Percentiles rank a stretch among this genome's conserved stretches.
Conservation (phyloP, 345 rosid genomes). For the Gynandropsis gynandra region DNA sequence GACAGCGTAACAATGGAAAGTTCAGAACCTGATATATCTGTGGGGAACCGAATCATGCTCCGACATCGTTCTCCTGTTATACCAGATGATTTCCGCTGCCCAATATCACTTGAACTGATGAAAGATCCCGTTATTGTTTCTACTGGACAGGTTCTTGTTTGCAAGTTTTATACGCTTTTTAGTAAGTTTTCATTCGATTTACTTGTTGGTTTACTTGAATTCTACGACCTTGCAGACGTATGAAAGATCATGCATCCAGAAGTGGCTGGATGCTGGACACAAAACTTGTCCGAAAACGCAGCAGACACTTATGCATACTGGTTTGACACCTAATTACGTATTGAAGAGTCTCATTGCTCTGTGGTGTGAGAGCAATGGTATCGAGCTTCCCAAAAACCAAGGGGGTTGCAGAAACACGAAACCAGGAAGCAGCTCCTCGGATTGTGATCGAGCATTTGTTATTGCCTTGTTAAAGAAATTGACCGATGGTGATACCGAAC, state of each 20-base stretch:
- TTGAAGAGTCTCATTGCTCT: slow-evolving; percentile 84
- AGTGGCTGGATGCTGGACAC: slow-evolving; percentile 97
- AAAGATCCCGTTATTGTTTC: slow-evolving; percentile 97
- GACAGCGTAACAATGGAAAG: slow-evolving; percentile 46
- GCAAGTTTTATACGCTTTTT: slow-evolving; percentile 9
- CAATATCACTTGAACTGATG: slow-evolving; percentile 96
- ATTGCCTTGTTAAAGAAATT: slow-evolving; percentile 51
- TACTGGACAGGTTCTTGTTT: slow-evolving; percentile 76
- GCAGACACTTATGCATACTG: slow-evolving; percentile 80
- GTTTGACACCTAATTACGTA: slow-evolving; percentile 84
- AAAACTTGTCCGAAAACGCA: slow-evolving; percentile 97
- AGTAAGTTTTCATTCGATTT: slow-evolving; percentile 10
- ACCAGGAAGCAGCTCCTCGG: slow-evolving; percentile 44
- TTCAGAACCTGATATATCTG: slow-evolving; percentile 45
- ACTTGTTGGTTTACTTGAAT: slow-evolving; percentile 16
- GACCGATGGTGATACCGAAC: slow-evolving; percentile 54
- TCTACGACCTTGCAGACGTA: slow-evolving; percentile 61
- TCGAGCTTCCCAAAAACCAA: slow-evolving; percentile 78
- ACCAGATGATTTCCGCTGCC: slow-evolving; percentile 97
- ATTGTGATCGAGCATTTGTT: slow-evolving; percentile 78
- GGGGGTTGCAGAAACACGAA: slow-evolving; percentile 49
- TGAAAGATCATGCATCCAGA: slow-evolving; percentile 91
- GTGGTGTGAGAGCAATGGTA: slow-evolving; percentile 96
- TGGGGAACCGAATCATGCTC: slow-evolving; percentile 33
- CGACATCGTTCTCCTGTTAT: slow-evolving; percentile 90